phyloP scores from a whole-genome alignment of 2,329 filamentous ascomycete species.

The Leptoxyphium fumago region DNA sequence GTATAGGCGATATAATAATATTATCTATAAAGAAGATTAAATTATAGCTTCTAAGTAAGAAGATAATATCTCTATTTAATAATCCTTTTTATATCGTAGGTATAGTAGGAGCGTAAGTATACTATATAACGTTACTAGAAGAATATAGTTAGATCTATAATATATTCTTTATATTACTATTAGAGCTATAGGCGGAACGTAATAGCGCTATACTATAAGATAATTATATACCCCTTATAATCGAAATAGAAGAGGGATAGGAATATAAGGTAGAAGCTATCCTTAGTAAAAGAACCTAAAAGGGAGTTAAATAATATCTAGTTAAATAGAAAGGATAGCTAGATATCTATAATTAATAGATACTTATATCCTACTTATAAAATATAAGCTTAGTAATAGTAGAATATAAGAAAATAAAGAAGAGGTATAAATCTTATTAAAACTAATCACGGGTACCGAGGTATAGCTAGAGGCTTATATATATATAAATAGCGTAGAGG shows the following conservation, averaged over 20 bases:
- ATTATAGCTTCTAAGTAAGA: too few relatives aligned
- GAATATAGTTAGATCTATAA: not conserved
- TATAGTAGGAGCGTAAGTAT: slow-evolving; percentile 1
- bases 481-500: too few relatives aligned
- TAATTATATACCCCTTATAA: not conserved
- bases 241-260: not conserved
- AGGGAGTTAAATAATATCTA: not conserved
- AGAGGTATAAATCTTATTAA: too few relatives aligned
- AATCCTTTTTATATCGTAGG: not conserved
- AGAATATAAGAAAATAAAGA: too few relatives aligned
- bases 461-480: too few relatives aligned
- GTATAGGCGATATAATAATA: too few relatives aligned
- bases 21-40: too few relatives aligned
- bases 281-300: not conserved
- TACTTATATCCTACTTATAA: not conserved
- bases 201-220: not conserved
- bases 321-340: slow-evolving; percentile 1
- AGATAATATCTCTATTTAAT: not conserved
- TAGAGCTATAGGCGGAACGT: not conserved
- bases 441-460: too few relatives aligned
- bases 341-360: not conserved
- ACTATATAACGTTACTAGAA: not conserved
- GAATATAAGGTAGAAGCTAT: slow-evolving; percentile 1
- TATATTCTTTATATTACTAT: not conserved
- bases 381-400: not conserved